Evolutionary conservation across 345 rosid genomes (phyloP).

Genomic region (Carallia brachiata): DNA sequence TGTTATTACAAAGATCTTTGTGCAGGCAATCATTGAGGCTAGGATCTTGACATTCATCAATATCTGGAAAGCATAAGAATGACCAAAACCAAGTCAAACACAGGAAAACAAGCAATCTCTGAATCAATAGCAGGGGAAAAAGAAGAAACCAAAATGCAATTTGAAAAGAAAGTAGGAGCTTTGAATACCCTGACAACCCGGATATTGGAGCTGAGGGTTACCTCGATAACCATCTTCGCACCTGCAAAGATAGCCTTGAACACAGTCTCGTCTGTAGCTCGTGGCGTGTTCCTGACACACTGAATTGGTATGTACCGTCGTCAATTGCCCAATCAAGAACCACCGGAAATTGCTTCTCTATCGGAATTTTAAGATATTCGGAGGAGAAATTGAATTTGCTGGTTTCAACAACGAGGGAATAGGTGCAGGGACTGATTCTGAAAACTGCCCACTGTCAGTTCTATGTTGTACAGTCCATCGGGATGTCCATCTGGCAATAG

Average conservation of each 20-base stretch:
- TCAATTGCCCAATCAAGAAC: constrained; percentile 29
- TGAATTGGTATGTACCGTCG: neutral
- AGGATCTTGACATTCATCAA: constrained; percentile 26
- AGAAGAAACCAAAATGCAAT: no score
- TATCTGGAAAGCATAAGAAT: constrained; percentile 17
- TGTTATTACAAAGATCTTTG: neutral
- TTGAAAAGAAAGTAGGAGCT: neutral
- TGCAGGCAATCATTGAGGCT: neutral
- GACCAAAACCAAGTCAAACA: neutral
- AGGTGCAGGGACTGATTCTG: constrained; percentile 25
- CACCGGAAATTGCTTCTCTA: neutral
- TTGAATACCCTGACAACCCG: constrained; percentile 1
- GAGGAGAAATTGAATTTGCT: constrained; percentile 21
- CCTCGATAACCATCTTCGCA: constrained; percentile 30
- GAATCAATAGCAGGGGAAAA: neutral
- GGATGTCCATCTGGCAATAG: constrained; percentile 33
- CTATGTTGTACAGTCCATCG: neutral
- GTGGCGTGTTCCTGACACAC: neutral
- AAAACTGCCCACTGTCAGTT: neutral
- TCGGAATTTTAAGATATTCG: neutral
- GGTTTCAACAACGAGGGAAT: constrained; percentile 21
- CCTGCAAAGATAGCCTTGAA: constrained; percentile 29
- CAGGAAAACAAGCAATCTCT: no score
- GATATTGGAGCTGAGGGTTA: constrained; percentile 21
- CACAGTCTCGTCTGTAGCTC: neutral